phyloP scores from a whole-genome alignment of 2,329 filamentous ascomycete species.

The Stachybotrys echinatus region DNA sequence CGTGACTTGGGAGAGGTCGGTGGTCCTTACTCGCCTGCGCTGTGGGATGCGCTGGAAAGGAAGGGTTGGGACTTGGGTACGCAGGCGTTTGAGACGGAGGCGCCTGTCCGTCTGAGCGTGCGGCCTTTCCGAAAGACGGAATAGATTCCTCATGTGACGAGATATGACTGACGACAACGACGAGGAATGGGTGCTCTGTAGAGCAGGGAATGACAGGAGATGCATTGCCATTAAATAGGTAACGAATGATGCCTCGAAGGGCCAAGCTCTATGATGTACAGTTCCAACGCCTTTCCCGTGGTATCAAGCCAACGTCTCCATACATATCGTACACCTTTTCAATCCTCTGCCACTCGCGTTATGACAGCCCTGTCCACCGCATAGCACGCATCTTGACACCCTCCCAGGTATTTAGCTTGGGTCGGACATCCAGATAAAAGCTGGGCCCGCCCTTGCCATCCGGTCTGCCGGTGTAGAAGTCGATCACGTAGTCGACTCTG shows the following conservation, averaged over 20 bases:
- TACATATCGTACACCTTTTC: constrained; percentile 8
- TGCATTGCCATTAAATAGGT: neutral
- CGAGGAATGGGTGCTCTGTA: neutral
- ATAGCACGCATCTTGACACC: constrained; percentile 61
- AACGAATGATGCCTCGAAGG: neutral
- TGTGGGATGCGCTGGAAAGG: neutral
- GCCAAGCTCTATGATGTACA: neutral
- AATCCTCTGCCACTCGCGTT: neutral
- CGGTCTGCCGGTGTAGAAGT: constrained; percentile 80
- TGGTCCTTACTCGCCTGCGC: no score
- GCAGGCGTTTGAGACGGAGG: constrained; percentile 30
- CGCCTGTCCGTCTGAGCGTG: constrained; percentile 23
- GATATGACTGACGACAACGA: neutral
- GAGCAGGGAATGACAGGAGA: neutral
- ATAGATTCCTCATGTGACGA: constrained; percentile 4
- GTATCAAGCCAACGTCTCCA: neutral
- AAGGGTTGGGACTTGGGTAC: constrained; percentile 29
- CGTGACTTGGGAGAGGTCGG: neutral
- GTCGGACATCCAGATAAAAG: constrained; percentile 64
- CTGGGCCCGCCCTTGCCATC: constrained; percentile 38
- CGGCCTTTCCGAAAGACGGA: constrained; percentile 13
- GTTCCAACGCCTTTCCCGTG: constrained; percentile 1
- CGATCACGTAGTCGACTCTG: constrained; percentile 90
- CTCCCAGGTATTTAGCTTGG: constrained; percentile 64
- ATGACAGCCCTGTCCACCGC: constrained; percentile 45